A percentile compares a stretch with the other conserved stretches of the same genome.
These are phyloP conservation scores for Gentiana dahurica DNA, from an alignment of 257 asterid genomes.

Conservation along the genomic window DNA sequence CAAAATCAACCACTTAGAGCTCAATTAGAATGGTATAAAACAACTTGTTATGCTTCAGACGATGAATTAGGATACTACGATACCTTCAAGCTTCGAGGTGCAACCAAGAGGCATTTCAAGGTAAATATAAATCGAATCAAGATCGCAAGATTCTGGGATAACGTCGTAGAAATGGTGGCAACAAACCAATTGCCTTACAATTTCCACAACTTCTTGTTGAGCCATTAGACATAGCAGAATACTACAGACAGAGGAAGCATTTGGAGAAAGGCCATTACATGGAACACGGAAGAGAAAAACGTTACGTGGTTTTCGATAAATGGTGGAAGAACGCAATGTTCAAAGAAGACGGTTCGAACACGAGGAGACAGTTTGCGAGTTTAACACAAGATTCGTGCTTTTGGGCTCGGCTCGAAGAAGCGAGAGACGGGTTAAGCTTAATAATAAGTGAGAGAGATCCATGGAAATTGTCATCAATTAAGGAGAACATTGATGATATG, in stretches of 20 bases:
- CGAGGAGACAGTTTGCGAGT: slow-evolving; percentile 60
- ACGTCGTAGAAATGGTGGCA: slow-evolving; percentile 47
- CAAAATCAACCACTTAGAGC: slow-evolving; percentile 37
- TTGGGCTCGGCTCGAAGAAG: slow-evolving; percentile 88
- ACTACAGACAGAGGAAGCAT: slow-evolving; percentile 54
- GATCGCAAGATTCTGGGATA: slow-evolving; percentile 61
- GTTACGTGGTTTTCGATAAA: slow-evolving; percentile 65
- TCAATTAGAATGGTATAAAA: slow-evolving; percentile 75
- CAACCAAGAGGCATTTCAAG: slow-evolving; percentile 42
- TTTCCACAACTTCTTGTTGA: slow-evolving; percentile 69
- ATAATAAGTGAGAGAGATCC: slow-evolving; percentile 39
- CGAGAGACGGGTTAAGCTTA: slow-evolving; percentile 35
- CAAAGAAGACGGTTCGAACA: slow-evolving; percentile 31
- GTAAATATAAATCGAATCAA: slow-evolving; percentile 44
- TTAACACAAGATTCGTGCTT: slow-evolving; percentile 82
- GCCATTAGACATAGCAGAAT: slow-evolving; percentile 86
- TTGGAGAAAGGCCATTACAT: slow-evolving; percentile 60
- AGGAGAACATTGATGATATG: slow-evolving; percentile 23
- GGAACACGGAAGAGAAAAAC: slow-evolving; percentile 58
- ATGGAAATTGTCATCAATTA: slow-evolving; percentile 15
- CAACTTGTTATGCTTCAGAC: slow-evolving; percentile 50
- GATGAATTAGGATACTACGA: slow-evolving; percentile 81
- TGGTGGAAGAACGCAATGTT: slow-evolving; percentile 66
- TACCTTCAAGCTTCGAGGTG: slow-evolving; percentile 52
- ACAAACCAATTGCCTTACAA: slow-evolving; percentile 69